Percentiles rank a stretch among this genome's conserved stretches.
Conservation (phyloP, 768 basidiomycete genomes). For the Suillus weaverae region DNA sequence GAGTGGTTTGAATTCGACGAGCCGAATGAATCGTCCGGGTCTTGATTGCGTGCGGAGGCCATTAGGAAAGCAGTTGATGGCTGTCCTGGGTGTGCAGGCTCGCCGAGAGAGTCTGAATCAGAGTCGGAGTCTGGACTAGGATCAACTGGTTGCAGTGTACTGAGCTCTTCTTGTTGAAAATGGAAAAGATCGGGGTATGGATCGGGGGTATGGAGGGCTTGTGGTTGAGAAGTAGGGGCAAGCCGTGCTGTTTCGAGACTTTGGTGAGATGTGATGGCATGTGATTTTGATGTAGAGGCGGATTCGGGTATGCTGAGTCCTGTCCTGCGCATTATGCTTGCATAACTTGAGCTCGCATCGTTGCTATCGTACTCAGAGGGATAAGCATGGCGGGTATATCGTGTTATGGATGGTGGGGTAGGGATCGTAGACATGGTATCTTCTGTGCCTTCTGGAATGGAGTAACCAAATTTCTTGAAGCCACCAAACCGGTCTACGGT, state of each 20-base stretch:
- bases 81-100: conserved; percentile 56
- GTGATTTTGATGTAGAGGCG: conserved; percentile 21
- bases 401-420: conserved; percentile 68
- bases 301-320: conserved; percentile 44
- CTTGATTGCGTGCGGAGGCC: conserved; percentile 42
- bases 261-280: conserved; percentile 14
- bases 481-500: conserved; percentile 18
- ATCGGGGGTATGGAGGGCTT: conserved; percentile 24
- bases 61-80: conserved; percentile 75
- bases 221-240: conserved; percentile 6
- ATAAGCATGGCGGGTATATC: conserved; percentile 52
- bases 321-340: conserved; percentile 68
- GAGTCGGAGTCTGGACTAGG: conserved; percentile 44
- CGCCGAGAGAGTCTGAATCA: conserved; percentile 60
- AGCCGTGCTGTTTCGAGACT: conserved; percentile 3
- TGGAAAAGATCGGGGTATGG: conserved; percentile 26
- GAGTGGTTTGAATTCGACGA: conserved; percentile 61
- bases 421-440: conserved; percentile 70
- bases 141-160: conserved; percentile 14
- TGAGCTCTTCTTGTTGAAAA: conserved; percentile 27
- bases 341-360: conserved; percentile 57
- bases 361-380: conserved; percentile 42
- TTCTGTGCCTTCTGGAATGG: conserved; percentile 33
- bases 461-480: conserved; percentile 32
- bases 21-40: conserved; percentile 36